Evolutionary conservation across 176 grass and related monocot species (phyloP).

Genomic region (Echinochloa phyllopogon): DNA sequence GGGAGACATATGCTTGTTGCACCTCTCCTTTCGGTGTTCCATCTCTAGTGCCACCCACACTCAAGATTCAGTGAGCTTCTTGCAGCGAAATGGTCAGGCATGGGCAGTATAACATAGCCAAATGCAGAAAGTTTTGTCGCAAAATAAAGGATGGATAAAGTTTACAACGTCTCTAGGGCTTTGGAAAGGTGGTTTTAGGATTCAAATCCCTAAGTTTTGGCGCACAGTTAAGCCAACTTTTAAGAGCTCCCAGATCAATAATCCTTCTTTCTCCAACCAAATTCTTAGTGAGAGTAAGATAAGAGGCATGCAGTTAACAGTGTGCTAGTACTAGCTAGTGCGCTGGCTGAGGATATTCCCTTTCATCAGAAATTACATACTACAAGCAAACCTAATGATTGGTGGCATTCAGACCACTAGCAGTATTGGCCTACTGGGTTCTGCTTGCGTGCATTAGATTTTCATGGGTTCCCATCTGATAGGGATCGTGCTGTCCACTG

Average conservation of each 20-base stretch:
- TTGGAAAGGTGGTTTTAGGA: neutral
- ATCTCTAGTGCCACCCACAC: constrained; percentile 34
- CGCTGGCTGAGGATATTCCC: neutral
- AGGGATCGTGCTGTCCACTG: neutral
- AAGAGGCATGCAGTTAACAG: neutral
- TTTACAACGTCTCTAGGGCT: neutral
- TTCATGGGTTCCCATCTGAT: neutral
- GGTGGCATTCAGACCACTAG: constrained; percentile 32
- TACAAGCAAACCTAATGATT: constrained; percentile 18
- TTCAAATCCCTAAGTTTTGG: neutral
- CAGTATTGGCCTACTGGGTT: neutral
- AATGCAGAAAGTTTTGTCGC: neutral
- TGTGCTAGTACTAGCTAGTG: neutral
- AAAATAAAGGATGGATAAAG: neutral
- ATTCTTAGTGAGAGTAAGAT: neutral
- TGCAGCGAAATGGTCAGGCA: constrained; percentile 4
- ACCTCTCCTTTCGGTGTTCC: neutral
- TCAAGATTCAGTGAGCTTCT: neutral
- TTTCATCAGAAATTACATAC: neutral
- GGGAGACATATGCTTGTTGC: neutral
- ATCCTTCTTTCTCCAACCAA: too few species aligned
- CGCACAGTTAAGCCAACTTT: too few species aligned
- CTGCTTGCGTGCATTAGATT: neutral
- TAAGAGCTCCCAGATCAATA: too few species aligned
- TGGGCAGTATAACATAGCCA: neutral